Base-by-base conservation (phyloP, 2,329 filamentous ascomycete species). In the Penicillium sp. region DNA sequence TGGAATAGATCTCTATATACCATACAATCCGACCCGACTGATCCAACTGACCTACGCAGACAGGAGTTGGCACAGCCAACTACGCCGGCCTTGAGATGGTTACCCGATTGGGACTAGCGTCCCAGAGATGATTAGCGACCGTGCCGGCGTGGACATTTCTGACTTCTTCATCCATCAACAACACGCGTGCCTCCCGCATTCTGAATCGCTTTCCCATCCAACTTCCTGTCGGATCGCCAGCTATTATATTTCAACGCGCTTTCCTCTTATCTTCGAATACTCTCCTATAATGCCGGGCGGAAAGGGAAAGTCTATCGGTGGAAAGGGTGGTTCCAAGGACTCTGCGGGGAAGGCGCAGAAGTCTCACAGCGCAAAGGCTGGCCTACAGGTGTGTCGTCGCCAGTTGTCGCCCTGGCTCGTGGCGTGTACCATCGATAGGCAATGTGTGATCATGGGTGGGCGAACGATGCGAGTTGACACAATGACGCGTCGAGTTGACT, bases 261-360 rank as follows among this genome's bases (percentile, higher is more conserved):
- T 55, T 56, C 57, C 47, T 33, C 32, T 52, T 53, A 47, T 50
- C 54, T 57, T 61, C 62, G 63, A 66, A 50, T 59, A 58, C 51
- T 53, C 47, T 52, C 56, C 62, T 65, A 71, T 69, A 65, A 87
- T 86, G 83, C 78, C 90, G 69, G 91, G 91, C 70, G 90, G 90
- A 78, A 96, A 96, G 81, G 91, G 91, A 81, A 95, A 90, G 80
- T 89, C 85, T 58, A 82, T 86, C 63, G 90, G 91, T 66, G 91
- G 91, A 69, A 95, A 95, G 84, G 91, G 87, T 50, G 88, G 88
- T 65, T 88, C 88, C 64, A 93, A 93, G 80, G 81, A 82, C 59
- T 82, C 80, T 65, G 85, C 84, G 70, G 88, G 88, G 78, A 95
- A 95, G 79, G 86, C 88, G 69, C 88, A 95, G 77, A 95, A 93